Base-by-base conservation (phyloP, 2,329 filamentous ascomycete species). In the Pseudofabraea citricarpa region DNA sequence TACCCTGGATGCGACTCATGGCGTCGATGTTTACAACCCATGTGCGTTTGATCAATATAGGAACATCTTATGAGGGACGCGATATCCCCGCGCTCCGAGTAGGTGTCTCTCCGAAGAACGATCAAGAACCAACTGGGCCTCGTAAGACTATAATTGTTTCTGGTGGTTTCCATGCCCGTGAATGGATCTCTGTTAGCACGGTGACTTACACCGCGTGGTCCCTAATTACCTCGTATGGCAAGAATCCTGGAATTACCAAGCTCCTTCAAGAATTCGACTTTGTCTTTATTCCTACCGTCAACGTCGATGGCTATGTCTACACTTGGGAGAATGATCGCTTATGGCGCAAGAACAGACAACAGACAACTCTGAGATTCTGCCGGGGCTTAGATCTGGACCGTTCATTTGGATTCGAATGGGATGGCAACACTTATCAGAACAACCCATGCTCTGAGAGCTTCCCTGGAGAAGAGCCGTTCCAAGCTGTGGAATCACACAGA, bases 101-200 rank as follows among this genome's bases (percentile, higher is more conserved):
- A 4, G 88, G 90, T 15, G 75, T 77, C 2, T 69, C 73, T 44
- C 67, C 73, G 56, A 70, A 71, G 60, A 55, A 70, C 36, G 57
- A 70, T 42, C 58, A 74, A 21, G 64, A 73, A 6, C 56, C 67
- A 2, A 58, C 64, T 4, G 57, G 60, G 10, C 73, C 71, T 5
- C 79, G 87, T 39, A 88, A 88, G 62, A 91, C 87, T 0, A 80
- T 95, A 44, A 71, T 95, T 40, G 72, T 98, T 16, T 83, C 83
- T 4, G 93, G 89, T 42, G 91, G 91, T 38, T 74, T 87, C n/a
- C 93, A 97, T 64, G 91, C 90, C 3, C 80, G 93, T 27, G 93
- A 98, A 71, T 98, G 93, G 93, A 95, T 98, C 52, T 88, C 89
- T 36, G 90, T 85, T 1, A 93, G 85, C 57, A 95, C 90, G 0